Base-by-base conservation (phyloP, 1,139 yeast species). In the Debaryomycetaceae sp. region DNA sequence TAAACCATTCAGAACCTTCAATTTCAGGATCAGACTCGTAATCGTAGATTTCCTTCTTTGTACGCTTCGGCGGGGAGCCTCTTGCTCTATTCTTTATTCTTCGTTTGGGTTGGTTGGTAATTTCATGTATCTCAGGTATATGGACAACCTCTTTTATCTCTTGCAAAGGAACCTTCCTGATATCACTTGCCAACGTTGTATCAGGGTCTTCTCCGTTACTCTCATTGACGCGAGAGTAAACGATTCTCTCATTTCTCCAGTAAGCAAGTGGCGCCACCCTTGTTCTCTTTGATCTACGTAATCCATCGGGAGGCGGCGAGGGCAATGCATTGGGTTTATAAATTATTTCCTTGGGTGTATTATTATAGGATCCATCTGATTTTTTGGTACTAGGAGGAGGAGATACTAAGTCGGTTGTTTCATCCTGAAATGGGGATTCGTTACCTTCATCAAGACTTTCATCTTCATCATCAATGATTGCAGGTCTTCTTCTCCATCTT, bases 241-340 rank as follows among this genome's bases (percentile, higher is more conserved):
- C 78, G 35, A 86, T 78, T 48, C 83, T 72, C 62, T 90, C 97
- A 58, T 86, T 87, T 60, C 87, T 78, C 97, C 97, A 89, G 59
- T 76, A 87, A 8, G 90, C 93, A 51, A 89, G 68, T 0, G 96
- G 95, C 2, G 85, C 80, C 6, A 87, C 75, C 51, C 78, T 78
- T 0, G 80, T 77, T 56, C 97, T 74, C 38, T 75, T 72, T 0
- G 96, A 86, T 49, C 77, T 54, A 37, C 78, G 60, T 13, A 69
- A 57, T 1, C 75, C 76, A 47, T 70, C 76, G 4, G 76, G 76
- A 6, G 78, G 76, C 2, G 76, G 77, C 1, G 75, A 69, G 1
- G 76, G 77, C 42, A 72, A 59, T 6, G 74, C 74, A 4, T 72
- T 64, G 2, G 70, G 69, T 38, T 54, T 57, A 6, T 55, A 52